Conservation (phyloP, 331 rosid species). For the Pyracantha coccinea region DNA sequence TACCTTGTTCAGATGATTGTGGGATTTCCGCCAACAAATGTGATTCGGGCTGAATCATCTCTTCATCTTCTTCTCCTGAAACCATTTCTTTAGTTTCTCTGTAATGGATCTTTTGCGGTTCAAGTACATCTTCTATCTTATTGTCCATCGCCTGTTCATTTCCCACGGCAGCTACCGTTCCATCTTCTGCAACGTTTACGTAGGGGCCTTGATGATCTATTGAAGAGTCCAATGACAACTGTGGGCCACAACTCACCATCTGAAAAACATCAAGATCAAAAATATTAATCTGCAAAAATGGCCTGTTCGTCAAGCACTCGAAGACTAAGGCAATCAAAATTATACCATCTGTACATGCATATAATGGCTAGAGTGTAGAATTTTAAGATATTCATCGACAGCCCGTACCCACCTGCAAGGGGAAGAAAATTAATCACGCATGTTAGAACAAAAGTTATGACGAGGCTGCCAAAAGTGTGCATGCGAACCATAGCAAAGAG, state of each 20-base stretch:
- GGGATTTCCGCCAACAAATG: slow-evolving; percentile 4
- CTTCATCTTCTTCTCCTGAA: slow-evolving; percentile 11
- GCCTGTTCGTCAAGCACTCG: neutral
- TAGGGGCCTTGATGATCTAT: slow-evolving; percentile 89
- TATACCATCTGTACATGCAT: slow-evolving; percentile 71
- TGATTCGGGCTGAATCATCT: slow-evolving; percentile 15
- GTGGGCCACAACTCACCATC: slow-evolving; percentile 32
- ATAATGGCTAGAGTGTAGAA: slow-evolving; percentile 45
- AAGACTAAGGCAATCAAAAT: neutral
- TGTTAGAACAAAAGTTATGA: neutral
- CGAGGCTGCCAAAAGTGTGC: neutral
- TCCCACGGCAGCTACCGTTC: slow-evolving; percentile 75
- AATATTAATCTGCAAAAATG: slow-evolving; percentile 17
- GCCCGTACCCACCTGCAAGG: slow-evolving; percentile 90
- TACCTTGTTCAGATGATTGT: slow-evolving; percentile 7
- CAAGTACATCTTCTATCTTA: slow-evolving; percentile 26
- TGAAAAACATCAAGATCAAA: slow-evolving; percentile 13
- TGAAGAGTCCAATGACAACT: slow-evolving; percentile 28
- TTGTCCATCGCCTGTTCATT: slow-evolving; percentile 31
- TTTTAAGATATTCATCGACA: slow-evolving; percentile 53
- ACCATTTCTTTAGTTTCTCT: slow-evolving; percentile 10
- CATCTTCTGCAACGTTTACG: slow-evolving; percentile 58
- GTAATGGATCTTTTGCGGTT: slow-evolving; percentile 5
- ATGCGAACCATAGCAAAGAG: neutral
- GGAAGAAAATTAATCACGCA: neutral